Evolutionary conservation across 2,329 filamentous ascomycete species (phyloP).

Genomic region (Calonectria hongkongensis): DNA sequence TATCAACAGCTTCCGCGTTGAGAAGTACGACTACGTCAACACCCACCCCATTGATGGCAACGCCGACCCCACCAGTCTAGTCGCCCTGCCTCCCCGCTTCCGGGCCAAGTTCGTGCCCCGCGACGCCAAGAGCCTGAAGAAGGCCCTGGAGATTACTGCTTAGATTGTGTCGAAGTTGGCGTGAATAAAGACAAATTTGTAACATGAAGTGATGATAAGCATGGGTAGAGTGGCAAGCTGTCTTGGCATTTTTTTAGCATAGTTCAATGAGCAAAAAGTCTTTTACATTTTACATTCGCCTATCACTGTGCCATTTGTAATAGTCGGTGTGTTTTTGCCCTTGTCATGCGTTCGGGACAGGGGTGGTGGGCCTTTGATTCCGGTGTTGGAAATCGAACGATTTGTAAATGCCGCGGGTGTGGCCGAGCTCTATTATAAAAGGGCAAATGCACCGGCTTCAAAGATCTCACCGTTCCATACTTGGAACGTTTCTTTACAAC

Average conservation of each 20-base stretch:
- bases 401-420: slow-evolving; percentile 9
- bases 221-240: background rate
- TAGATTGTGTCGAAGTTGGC: background rate
- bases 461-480: background rate
- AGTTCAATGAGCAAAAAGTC: slow-evolving; percentile 12
- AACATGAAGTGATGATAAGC: slow-evolving; percentile 22
- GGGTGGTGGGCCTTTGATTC: slow-evolving; percentile 5
- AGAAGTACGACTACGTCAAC: slow-evolving; percentile 72
- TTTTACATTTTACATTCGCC: background rate
- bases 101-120: slow-evolving; percentile 75
- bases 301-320: background rate
- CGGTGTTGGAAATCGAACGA: slow-evolving; percentile 15
- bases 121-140: slow-evolving; percentile 45
- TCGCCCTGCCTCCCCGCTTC: slow-evolving; percentile 76
- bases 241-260: slow-evolving; percentile 14
- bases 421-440: slow-evolving; percentile 8
- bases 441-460: background rate
- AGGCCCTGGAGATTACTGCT: slow-evolving; percentile 38
- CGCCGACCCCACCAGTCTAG: slow-evolving; percentile 77
- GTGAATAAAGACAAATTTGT: background rate
- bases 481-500: background rate
- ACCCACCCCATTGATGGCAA: slow-evolving; percentile 76
- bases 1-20: slow-evolving; percentile 76
- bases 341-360: background rate
- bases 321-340: background rate